These are phyloP conservation scores for Zasmidium citrigriseum DNA, from an alignment of 2,329 filamentous ascomycete genomes.

Conservation along the genomic window DNA sequence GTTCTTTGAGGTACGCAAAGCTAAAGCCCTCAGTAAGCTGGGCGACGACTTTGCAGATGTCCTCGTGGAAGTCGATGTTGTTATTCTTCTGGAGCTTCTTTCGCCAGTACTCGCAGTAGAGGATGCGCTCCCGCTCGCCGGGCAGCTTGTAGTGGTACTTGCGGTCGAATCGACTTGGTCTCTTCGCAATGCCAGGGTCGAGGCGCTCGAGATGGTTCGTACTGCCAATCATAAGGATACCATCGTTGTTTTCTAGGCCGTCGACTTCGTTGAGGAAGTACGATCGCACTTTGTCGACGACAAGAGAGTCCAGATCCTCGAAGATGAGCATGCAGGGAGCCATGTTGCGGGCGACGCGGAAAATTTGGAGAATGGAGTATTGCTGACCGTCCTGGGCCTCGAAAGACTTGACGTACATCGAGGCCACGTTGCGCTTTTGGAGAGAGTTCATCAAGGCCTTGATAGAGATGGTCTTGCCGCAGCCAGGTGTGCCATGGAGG, in stretches of 20 bases:
- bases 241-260: conserved; percentile 68
- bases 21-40: conserved; percentile 63
- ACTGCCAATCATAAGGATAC: conserved; percentile 61
- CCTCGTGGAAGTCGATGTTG: conserved; percentile 48
- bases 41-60: conserved; percentile 51
- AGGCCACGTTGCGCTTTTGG: conserved; percentile 39
- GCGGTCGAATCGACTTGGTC: conserved; percentile 65
- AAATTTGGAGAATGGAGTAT: conserved; percentile 56
- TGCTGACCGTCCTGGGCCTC: conserved; percentile 29
- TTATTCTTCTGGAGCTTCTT: conserved; percentile 53
- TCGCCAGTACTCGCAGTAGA: conserved; percentile 66
- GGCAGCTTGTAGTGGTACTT: conserved; percentile 63
- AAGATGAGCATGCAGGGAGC: conserved; percentile 71
- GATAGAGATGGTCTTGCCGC: conserved; percentile 51
- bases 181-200: conserved; percentile 64
- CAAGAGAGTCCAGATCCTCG: conserved; percentile 69
- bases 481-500: conserved; percentile 42
- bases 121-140: conserved; percentile 52
- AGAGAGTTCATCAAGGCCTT: conserved; percentile 43
- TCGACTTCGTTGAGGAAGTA: conserved; percentile 75
- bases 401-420: conserved; percentile 47
- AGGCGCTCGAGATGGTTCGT: conserved; percentile 59
- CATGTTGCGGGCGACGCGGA: conserved; percentile 59
- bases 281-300: conserved; percentile 59
- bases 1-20: conserved; percentile 69